Percentiles rank a stretch among this genome's conserved stretches.
Evolutionary conservation across 345 rosid species (phyloP).

Genomic region (Populus alba): DNA sequence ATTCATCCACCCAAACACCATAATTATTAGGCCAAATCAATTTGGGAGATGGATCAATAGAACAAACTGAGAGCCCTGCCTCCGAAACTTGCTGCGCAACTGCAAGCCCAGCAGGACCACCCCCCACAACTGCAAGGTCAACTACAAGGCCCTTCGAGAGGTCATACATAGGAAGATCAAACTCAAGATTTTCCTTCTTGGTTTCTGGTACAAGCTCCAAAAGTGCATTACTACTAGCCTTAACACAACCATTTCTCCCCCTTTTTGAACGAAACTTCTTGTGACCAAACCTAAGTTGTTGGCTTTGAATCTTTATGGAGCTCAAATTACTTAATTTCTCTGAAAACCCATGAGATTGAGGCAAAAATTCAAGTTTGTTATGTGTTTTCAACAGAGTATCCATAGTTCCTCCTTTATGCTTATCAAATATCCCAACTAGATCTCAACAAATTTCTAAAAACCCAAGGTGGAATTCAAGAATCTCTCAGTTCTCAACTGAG

Average conservation of each 20-base stretch:
- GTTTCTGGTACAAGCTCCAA: conserved; percentile 88
- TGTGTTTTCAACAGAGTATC: conserved; percentile 75
- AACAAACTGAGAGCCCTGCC: conserved; percentile 88
- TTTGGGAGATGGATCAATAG: conserved; percentile 82
- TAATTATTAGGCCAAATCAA: conserved; percentile 98
- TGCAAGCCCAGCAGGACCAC: conserved; percentile 97
- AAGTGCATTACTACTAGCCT: conserved; percentile 57
- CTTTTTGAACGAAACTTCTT: conserved; percentile 39
- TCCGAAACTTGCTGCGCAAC: conserved; percentile 93
- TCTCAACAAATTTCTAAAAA: conserved; percentile 14
- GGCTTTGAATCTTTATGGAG: conserved; percentile 38
- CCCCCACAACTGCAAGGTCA: conserved; percentile 94
- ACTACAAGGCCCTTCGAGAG: conserved; percentile 53
- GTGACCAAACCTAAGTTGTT: conserved; percentile 43
- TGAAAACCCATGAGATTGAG: conserved; percentile 53
- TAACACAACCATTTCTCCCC: conserved; percentile 30
- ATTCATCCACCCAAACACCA: conserved; percentile 99
- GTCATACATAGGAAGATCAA: conserved; percentile 81
- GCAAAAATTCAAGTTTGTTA: conserved; percentile 60
- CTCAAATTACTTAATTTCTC: conserved; percentile 43
- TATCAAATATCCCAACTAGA: conserved; percentile 14
- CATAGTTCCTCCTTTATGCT: conserved; percentile 37
- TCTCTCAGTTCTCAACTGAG: conserved; percentile 14
- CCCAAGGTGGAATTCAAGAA: conserved; percentile 1
- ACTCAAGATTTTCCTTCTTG: conserved; percentile 80